A percentile compares a stretch with the other conserved stretches of the same genome.
Evolutionary conservation across 1,284 basidiomycete species (phyloP).

Genomic region (Sanghuangporus sanghuang): DNA sequence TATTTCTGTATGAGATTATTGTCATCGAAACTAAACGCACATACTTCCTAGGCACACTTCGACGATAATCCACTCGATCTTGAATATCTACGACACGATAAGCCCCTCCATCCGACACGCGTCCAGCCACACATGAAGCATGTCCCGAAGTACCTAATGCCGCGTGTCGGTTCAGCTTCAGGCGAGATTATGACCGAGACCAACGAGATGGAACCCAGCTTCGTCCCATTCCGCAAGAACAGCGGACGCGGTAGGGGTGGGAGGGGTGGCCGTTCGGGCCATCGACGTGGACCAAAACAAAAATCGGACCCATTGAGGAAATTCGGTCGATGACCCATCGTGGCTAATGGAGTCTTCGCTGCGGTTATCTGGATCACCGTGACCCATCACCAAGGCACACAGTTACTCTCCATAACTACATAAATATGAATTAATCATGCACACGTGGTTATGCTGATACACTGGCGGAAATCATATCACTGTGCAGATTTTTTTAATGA

Average conservation of each 20-base stretch:
- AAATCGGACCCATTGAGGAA: conserved; percentile 75
- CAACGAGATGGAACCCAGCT: conserved; percentile 35
- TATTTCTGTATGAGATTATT: not conserved
- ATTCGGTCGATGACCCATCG: conserved; percentile 42
- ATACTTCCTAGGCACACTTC: conserved; percentile 76
- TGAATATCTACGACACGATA: conserved; percentile 92
- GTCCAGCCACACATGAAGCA: conserved; percentile 94
- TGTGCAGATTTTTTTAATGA: too few species aligned
- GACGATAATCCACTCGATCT: conserved; percentile 96
- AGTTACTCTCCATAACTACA: too few species aligned
- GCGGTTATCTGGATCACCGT: too few species aligned
- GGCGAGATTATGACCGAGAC: conserved; percentile 20
- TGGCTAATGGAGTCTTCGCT: too few species aligned
- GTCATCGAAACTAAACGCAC: not conserved
- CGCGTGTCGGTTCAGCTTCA: conserved; percentile 57
- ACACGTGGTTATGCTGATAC: too few species aligned
- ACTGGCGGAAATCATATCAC: too few species aligned
- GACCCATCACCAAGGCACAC: too few species aligned
- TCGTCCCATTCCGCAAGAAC: conserved; percentile 70
- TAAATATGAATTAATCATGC: too few species aligned
- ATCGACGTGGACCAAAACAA: conserved; percentile 50
- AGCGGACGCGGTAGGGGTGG: conserved; percentile 35
- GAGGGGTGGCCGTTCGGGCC: conserved; percentile 37
- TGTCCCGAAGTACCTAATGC: conserved; percentile 90
- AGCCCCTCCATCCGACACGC: conserved; percentile 83